Percentiles rank a stretch among this genome's conserved stretches.
Conservation (phyloP, 2,329 filamentous ascomycete species). For the Fonsecaea nubica region DNA sequence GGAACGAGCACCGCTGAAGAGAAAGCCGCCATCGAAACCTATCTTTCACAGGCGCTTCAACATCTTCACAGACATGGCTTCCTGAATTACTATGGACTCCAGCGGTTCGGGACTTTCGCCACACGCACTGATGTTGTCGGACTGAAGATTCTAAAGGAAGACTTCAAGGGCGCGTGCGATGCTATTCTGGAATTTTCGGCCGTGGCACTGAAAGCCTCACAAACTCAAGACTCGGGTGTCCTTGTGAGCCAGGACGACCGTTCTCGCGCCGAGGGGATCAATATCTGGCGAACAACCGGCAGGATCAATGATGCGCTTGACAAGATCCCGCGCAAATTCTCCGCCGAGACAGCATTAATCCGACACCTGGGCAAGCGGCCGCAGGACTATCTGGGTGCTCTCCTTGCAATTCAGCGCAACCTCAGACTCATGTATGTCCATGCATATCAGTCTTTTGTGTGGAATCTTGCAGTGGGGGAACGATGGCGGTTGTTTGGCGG, state of each 20-base stretch:
- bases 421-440: conserved; percentile 94
- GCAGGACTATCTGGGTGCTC: conserved; percentile 79
- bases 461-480: conserved; percentile 84
- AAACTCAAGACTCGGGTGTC: conserved; percentile 49
- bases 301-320: conserved; percentile 67
- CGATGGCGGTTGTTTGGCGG: conserved; percentile 78
- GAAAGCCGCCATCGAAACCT: conserved; percentile 53
- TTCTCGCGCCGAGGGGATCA: conserved; percentile 77
- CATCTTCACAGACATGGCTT: conserved; percentile 78
- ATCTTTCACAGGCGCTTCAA: conserved; percentile 65
- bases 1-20: conserved; percentile 47
- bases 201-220: conserved; percentile 63
- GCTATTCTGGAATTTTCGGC: conserved; percentile 76
- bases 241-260: conserved; percentile 67
- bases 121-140: conserved; percentile 87
- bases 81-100: conserved; percentile 98
- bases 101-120: conserved; percentile 88
- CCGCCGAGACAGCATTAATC: conserved; percentile 79
- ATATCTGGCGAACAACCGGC: conserved; percentile 71
- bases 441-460: conserved; percentile 92
- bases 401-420: conserved; percentile 79
- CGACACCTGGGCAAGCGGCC: conserved; percentile 68
- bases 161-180: conserved; percentile 81
- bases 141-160: conserved; percentile 78
- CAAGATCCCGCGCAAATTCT: conserved; percentile 78